phyloP scores from a whole-genome alignment of 2,329 filamentous ascomycete genomes.

The Colletotrichum sp. region DNA sequence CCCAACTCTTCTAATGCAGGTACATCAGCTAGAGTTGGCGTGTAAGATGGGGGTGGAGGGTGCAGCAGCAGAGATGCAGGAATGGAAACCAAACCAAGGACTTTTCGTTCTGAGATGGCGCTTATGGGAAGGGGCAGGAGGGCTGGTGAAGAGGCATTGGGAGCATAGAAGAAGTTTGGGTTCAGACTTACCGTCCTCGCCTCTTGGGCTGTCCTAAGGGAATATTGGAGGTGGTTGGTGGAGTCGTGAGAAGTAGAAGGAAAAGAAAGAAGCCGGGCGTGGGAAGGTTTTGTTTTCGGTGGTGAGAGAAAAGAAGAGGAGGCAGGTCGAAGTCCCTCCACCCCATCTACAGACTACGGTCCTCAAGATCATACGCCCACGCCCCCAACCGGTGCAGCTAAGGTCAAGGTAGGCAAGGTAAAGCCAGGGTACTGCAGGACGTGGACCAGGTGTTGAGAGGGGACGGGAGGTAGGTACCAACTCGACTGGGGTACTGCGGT shows the following conservation, averaged over 20 bases:
- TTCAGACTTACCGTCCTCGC: slow-evolving; percentile 23
- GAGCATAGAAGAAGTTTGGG: slow-evolving; percentile 13
- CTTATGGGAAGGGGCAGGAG: background rate
- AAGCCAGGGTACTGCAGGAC: background rate
- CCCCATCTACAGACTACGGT: background rate
- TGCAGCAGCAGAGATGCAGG: slow-evolving; percentile 7
- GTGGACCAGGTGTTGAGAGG: background rate
- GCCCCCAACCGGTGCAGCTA: slow-evolving; percentile 13
- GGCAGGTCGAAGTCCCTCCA: slow-evolving; percentile 20
- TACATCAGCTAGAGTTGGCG: slow-evolving; percentile 21
- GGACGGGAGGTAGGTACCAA: background rate
- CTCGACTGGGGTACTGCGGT: slow-evolving; percentile 14
- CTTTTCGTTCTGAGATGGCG: background rate
- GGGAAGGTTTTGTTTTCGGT: slow-evolving; percentile 26
- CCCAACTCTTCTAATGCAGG: slow-evolving; percentile 24
- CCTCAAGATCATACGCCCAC: background rate
- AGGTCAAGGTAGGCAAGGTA: background rate
- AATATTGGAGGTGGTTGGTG: slow-evolving; percentile 37
- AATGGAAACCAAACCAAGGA: background rate
- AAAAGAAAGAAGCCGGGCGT: slow-evolving; percentile 25
- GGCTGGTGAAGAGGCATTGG: slow-evolving; percentile 17
- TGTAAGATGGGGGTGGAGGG: slow-evolving; percentile 11
- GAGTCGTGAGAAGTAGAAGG: slow-evolving; percentile 37
- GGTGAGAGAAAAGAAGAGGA: slow-evolving; percentile 26
- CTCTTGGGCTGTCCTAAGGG: slow-evolving; percentile 21